Percentiles rank a stretch among this genome's conserved stretches.
phyloP scores from a whole-genome alignment of 176 grass and related monocot genomes.

The Avena atlantica region DNA sequence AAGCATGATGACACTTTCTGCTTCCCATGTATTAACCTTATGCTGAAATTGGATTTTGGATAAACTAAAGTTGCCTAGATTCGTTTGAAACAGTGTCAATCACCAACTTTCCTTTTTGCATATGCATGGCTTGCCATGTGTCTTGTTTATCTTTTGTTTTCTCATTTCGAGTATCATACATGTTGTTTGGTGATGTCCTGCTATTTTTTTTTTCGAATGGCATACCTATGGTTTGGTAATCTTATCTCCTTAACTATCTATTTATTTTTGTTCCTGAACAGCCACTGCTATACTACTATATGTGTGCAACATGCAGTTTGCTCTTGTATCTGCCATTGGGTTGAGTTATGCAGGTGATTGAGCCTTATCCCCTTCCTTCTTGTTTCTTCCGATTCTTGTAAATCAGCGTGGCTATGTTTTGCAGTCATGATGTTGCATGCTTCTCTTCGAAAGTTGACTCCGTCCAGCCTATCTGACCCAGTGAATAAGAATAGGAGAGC shows the following conservation, averaged over 20 bases:
- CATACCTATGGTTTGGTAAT: neutral
- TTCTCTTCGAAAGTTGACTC: slow-evolving; percentile 85
- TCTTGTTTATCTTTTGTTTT: neutral
- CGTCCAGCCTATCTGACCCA: slow-evolving; percentile 58
- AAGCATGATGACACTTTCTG: neutral
- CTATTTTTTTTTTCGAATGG: neutral
- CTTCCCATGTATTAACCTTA: neutral
- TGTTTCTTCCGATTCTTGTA: slow-evolving; percentile 22
- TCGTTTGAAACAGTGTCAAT: neutral
- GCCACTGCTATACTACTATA: slow-evolving; percentile 66
- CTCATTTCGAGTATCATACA: neutral
- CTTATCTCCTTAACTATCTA: slow-evolving; percentile 5
- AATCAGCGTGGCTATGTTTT: slow-evolving; percentile 22
- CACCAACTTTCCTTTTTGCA: neutral
- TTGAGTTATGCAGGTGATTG: slow-evolving; percentile 78
- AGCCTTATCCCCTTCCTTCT: neutral
- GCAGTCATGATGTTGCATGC: slow-evolving; percentile 87
- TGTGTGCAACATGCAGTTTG: slow-evolving; percentile 76
- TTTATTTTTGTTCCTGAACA: slow-evolving; percentile 43
- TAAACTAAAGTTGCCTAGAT: neutral
- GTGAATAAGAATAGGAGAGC: slow-evolving; percentile 48
- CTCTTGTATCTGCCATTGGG: slow-evolving; percentile 69
- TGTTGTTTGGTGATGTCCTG: neutral
- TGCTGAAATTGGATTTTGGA: neutral
- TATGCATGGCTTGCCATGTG: neutral